phyloP scores from a whole-genome alignment of 208 protist species.

The Herpetomonas samuelpessoai region DNA sequence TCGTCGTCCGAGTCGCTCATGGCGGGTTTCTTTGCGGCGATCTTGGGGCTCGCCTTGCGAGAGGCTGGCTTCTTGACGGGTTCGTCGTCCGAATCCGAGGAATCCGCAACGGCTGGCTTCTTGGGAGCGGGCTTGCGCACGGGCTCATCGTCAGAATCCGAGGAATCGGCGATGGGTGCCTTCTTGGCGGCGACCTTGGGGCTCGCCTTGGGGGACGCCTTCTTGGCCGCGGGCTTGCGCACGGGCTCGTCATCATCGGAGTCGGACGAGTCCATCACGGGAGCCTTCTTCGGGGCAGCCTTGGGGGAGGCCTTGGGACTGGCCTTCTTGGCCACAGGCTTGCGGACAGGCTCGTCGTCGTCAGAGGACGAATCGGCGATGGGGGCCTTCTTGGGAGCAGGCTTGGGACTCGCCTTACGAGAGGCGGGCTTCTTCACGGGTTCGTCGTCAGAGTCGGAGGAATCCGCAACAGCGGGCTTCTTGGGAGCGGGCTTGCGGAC shows the following conservation, averaged over 20 bases:
- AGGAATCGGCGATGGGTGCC: slow-evolving; percentile 21
- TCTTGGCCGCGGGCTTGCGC: slow-evolving; percentile 45
- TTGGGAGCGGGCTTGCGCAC: slow-evolving; percentile 40
- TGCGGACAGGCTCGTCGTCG: slow-evolving; percentile 64
- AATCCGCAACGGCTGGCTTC: slow-evolving; percentile 19
- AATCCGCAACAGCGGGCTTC: slow-evolving; percentile 17
- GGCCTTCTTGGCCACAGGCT: slow-evolving; percentile 37
- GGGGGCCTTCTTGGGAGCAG: slow-evolving; percentile 30
- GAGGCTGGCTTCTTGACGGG: slow-evolving; percentile 19
- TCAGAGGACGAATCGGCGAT: slow-evolving; percentile 23
- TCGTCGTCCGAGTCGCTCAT: slow-evolving; percentile 22
- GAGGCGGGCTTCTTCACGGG: slow-evolving; percentile 35
- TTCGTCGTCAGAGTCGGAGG: slow-evolving; percentile 33
- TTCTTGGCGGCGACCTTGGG: slow-evolving; percentile 46
- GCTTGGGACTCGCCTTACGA: slow-evolving; percentile 39
- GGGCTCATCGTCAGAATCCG: slow-evolving; percentile 41
- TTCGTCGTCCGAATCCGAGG: slow-evolving; percentile 19
- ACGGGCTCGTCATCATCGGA: slow-evolving; percentile 54
- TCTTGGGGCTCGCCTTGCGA: slow-evolving; percentile 5
- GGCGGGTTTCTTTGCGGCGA: slow-evolving; percentile 7
- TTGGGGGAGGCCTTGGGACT: slow-evolving; percentile 32
- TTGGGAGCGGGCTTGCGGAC: slow-evolving; percentile 45
- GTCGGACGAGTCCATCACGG: slow-evolving; percentile 23
- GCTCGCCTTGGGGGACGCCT: slow-evolving; percentile 44
- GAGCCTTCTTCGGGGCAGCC: slow-evolving; percentile 21